These are phyloP conservation scores for Citrullus amarus DNA, from an alignment of 306 rosid genomes.

Conservation along the genomic window DNA sequence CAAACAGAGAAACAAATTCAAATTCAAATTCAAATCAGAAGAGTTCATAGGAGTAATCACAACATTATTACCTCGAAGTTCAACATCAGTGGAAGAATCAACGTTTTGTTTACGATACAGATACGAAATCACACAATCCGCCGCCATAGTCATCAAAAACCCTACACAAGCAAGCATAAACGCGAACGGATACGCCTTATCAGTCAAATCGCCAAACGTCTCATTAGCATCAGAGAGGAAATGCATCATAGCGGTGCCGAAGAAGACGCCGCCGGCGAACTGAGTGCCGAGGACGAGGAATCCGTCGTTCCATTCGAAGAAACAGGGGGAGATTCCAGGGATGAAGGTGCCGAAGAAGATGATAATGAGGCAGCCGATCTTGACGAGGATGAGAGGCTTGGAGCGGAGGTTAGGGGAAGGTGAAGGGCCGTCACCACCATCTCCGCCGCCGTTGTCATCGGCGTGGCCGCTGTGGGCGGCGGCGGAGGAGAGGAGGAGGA, in stretches of 20 bases:
- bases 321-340: slow-evolving; percentile 47
- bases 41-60: not conserved
- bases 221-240: slow-evolving; percentile 56
- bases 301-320: slow-evolving; percentile 58
- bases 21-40: not conserved
- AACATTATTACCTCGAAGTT: slow-evolving; percentile 27
- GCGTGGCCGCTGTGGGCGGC: slow-evolving; percentile 45
- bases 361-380: slow-evolving; percentile 42
- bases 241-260: slow-evolving; percentile 79
- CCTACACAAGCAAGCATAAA: slow-evolving; percentile 61
- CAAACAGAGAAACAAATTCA: not conserved
- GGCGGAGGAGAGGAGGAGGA: slow-evolving; percentile 25
- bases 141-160: slow-evolving; percentile 51
- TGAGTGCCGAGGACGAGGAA: slow-evolving; percentile 62
- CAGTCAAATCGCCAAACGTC: slow-evolving; percentile 45
- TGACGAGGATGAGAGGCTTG: slow-evolving; percentile 32
- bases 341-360: slow-evolving; percentile 51
- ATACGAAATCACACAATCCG: slow-evolving; percentile 39
- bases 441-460: slow-evolving; percentile 9
- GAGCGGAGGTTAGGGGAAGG: slow-evolving; percentile 27
- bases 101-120: slow-evolving; percentile 19
- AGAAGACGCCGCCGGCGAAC: slow-evolving; percentile 64
- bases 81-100: not conserved
- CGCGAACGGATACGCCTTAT: slow-evolving; percentile 48
- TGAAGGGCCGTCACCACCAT: not conserved